Conservation (phyloP, 2,329 filamentous ascomycete genomes). For the Calycina herbarum region DNA sequence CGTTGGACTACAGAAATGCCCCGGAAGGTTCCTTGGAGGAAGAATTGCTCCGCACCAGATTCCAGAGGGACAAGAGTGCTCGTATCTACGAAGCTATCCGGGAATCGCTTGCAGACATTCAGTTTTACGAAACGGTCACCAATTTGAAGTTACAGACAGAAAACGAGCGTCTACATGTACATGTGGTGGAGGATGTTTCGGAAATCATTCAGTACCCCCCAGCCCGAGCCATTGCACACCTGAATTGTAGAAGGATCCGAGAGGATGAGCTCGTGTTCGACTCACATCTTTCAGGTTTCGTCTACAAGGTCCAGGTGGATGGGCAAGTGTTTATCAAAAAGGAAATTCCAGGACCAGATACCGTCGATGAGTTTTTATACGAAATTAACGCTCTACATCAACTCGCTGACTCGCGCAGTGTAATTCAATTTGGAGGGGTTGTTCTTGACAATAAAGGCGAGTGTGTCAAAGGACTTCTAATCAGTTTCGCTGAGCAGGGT, state of each 20-base stretch:
- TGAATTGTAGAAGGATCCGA: conserved; percentile 62
- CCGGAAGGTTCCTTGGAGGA: conserved; percentile 80
- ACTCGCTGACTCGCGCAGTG: conserved; percentile 69
- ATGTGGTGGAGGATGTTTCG: conserved; percentile 89
- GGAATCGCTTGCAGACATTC: conserved; percentile 87
- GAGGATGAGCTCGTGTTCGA: conserved; percentile 82
- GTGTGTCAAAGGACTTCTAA: conserved; percentile 82
- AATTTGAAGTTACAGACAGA: conserved; percentile 92
- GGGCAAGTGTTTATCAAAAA: conserved; percentile 84
- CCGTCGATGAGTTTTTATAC: conserved; percentile 94
- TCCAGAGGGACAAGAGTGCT: conserved; percentile 87
- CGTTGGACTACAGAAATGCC: conserved; percentile 85
- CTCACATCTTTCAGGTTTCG: conserved; percentile 93
- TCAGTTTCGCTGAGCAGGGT: conserved; percentile 82
- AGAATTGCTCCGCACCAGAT: conserved; percentile 74
- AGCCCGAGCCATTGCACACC: conserved; percentile 70
- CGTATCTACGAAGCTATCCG: conserved; percentile 94
- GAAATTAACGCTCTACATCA: conserved; percentile 93
- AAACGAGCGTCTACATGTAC: conserved; percentile 85
- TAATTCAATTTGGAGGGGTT: conserved; percentile 85
- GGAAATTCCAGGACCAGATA: conserved; percentile 94
- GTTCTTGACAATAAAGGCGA: conserved; percentile 77
- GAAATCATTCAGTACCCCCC: conserved; percentile 89
- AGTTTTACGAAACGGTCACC: conserved; percentile 94
- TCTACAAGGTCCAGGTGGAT: conserved; percentile 82